phyloP scores from a whole-genome alignment of 1,139 yeast species.

The Kodamaea sp. region DNA sequence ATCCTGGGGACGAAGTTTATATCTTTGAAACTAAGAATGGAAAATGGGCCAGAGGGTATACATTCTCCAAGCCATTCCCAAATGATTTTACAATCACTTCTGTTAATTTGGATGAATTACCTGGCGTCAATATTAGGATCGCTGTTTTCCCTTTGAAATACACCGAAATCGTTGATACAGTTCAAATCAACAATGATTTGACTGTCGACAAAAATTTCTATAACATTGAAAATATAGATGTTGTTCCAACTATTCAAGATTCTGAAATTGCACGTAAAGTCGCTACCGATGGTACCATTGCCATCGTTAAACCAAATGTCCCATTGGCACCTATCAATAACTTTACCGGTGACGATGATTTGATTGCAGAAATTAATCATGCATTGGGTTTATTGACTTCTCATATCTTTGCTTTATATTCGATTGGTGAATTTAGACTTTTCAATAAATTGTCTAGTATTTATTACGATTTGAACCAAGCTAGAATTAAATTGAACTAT shows the following conservation, averaged over 20 bases:
- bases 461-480: slow-evolving; percentile 59
- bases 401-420: slow-evolving; percentile 66
- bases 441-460: slow-evolving; percentile 52
- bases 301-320: slow-evolving; percentile 13
- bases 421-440: slow-evolving; percentile 63
- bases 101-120: slow-evolving; percentile 58
- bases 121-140: slow-evolving; percentile 48
- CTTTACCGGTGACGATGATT: slow-evolving; percentile 34
- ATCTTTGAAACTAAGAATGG: slow-evolving; percentile 64
- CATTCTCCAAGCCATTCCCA: slow-evolving; percentile 60
- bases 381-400: slow-evolving; percentile 56
- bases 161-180: slow-evolving; percentile 35
- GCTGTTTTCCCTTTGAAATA: slow-evolving; percentile 62
- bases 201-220: slow-evolving; percentile 31
- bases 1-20: slow-evolving; percentile 79
- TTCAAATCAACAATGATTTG: slow-evolving; percentile 25
- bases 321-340: slow-evolving; percentile 56
- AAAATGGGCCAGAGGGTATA: slow-evolving; percentile 81
- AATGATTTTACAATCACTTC: slow-evolving; percentile 63
- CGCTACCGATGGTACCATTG: slow-evolving; percentile 25
- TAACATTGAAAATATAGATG: slow-evolving; percentile 28
- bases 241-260: slow-evolving; percentile 46
- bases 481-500: slow-evolving; percentile 56
- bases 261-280: slow-evolving; percentile 35
- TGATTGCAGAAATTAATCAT: slow-evolving; percentile 55